Conservation (phyloP, 805 yeast species). For the Yarrowia yakushimensis region DNA sequence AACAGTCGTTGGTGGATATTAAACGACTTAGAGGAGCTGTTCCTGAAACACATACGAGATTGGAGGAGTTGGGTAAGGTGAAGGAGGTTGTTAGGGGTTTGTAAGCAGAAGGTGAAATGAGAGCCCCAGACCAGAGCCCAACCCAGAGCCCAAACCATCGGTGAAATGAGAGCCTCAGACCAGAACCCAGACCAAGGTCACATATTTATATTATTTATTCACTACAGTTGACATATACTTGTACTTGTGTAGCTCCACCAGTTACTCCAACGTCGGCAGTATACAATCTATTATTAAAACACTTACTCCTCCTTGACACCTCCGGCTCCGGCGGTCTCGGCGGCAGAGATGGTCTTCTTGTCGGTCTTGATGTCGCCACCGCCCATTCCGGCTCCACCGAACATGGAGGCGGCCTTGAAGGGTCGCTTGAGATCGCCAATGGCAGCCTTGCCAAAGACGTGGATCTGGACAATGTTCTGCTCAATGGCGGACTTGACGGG, state of each 20-base stretch:
- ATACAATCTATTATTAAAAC: conserved; percentile 10
- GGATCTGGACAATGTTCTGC: conserved; percentile 86
- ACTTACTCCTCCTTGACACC: conserved; percentile 74
- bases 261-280: background rate
- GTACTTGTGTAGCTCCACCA: too few relatives aligned
- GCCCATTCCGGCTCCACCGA: conserved; percentile 51
- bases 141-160: too few relatives aligned
- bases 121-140: too few relatives aligned
- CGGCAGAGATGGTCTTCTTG: conserved; percentile 78
- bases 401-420: conserved; percentile 80
- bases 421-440: conserved; percentile 94
- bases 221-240: too few relatives aligned
- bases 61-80: conserved; percentile 3
- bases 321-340: conserved; percentile 73
- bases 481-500: conserved; percentile 89
- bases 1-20: background rate
- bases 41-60: background rate
- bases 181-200: too few relatives aligned
- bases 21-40: background rate
- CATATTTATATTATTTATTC: too few relatives aligned
- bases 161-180: too few relatives aligned
- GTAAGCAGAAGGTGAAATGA: too few relatives aligned
- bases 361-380: conserved; percentile 64
- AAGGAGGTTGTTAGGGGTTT: conserved; percentile 9
- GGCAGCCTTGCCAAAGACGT: conserved; percentile 77